Percentiles rank a stretch among this genome's conserved stretches.
These are phyloP conservation scores for Leccinellum luteum DNA, from an alignment of 768 basidiomycete species.

Conservation along the genomic window DNA sequence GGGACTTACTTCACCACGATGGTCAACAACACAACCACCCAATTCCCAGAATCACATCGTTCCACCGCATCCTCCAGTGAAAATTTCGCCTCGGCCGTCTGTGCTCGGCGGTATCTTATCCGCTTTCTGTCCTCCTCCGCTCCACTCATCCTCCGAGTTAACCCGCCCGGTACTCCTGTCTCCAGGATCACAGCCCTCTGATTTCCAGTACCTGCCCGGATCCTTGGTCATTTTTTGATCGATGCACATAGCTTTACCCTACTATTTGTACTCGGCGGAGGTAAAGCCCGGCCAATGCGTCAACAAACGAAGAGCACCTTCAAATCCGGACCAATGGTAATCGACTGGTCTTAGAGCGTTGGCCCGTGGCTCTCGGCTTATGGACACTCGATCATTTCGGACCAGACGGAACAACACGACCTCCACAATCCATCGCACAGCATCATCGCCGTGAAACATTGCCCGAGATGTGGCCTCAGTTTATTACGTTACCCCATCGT, in stretches of 20 bases:
- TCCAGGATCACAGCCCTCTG: slow-evolving; percentile 5
- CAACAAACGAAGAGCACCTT: not conserved
- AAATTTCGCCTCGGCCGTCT: not conserved
- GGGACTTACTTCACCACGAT: not conserved
- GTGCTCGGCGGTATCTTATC: not conserved
- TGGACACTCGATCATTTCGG: not conserved
- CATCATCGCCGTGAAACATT: not conserved
- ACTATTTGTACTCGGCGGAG: not conserved
- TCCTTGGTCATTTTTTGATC: not conserved
- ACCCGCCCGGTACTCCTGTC: not conserved
- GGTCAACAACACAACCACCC: not conserved
- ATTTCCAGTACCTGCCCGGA: not conserved
- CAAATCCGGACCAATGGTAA: not conserved
- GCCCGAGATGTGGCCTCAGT: not conserved
- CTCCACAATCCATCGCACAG: not conserved
- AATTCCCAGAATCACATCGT: slow-evolving; percentile 6
- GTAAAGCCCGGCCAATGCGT: not conserved
- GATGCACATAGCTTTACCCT: not conserved
- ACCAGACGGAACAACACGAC: not conserved
- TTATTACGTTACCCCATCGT: slow-evolving; percentile 13
- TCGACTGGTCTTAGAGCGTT: not conserved
- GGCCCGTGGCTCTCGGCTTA: not conserved
- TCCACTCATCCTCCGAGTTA: not conserved
- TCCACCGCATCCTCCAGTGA: not conserved
- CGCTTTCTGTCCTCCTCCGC: not conserved